These are phyloP conservation scores for Gillenia trifoliata DNA, from an alignment of 306 rosid genomes.

Conservation along the genomic window DNA sequence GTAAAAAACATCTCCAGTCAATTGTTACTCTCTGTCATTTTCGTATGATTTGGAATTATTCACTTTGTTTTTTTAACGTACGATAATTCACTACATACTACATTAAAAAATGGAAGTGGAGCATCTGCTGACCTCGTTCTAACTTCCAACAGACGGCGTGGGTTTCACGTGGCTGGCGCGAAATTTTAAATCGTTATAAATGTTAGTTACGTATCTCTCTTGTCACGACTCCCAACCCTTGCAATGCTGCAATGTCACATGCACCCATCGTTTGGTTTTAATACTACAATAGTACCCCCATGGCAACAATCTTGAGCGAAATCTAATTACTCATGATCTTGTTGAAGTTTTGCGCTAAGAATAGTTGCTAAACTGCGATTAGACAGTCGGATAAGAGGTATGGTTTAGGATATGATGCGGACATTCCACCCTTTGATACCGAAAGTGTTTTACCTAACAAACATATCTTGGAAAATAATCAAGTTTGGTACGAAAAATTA, in stretches of 20 bases:
- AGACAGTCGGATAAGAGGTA: background rate
- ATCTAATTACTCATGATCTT: background rate
- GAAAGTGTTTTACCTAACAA: background rate
- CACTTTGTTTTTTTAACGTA: too few relatives aligned
- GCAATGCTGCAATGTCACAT: conserved; percentile 1
- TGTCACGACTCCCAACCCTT: background rate
- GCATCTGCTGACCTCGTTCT: background rate
- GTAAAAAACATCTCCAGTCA: too few relatives aligned
- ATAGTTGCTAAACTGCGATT: background rate
- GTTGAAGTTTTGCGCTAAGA: background rate
- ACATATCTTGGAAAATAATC: background rate
- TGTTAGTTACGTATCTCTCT: too few relatives aligned
- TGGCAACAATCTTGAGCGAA: background rate
- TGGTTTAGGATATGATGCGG: background rate
- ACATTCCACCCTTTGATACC: background rate
- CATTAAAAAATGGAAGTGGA: background rate
- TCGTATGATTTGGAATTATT: background rate
- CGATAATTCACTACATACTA: background rate
- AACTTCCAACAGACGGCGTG: conserved; percentile 14
- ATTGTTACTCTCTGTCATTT: background rate
- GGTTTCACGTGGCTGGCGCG: conserved; percentile 31
- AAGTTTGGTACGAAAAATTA: too few relatives aligned
- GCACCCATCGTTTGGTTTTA: background rate
- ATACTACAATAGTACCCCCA: background rate
- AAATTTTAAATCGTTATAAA: conserved; percentile 6